phyloP scores from a whole-genome alignment of 192 early-diverging fungal species.

The Podila epicladia region DNA sequence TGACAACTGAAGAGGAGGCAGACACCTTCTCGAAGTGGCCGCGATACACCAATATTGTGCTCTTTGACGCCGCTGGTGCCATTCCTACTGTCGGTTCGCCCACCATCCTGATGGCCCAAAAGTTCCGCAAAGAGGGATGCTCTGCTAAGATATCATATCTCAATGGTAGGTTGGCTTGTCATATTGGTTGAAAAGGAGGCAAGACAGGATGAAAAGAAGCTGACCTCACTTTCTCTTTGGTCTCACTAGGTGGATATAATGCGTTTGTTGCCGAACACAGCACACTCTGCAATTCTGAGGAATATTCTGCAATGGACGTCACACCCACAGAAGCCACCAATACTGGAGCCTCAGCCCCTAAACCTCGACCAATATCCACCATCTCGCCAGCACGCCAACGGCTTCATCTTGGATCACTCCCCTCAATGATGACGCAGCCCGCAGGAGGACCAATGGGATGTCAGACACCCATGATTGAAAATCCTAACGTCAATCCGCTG shows the following conservation, averaged over 20 bases:
- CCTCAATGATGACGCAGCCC: conserved; percentile 39
- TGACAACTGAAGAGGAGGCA: conserved; percentile 62
- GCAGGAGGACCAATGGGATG: conserved; percentile 57
- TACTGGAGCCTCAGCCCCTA: not conserved
- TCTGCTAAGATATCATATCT: conserved; percentile 56
- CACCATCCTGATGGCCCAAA: conserved; percentile 64
- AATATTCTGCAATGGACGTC: not conserved
- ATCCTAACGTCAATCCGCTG: conserved; percentile 65
- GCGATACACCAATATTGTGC: conserved; percentile 64
- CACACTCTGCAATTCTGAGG: conserved; percentile 37
- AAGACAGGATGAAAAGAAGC: not conserved
- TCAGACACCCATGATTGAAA: conserved; percentile 67
- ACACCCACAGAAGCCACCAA: not conserved
- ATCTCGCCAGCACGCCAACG: conserved; percentile 34
- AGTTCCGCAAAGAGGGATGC: conserved; percentile 66
- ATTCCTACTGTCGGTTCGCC: conserved; percentile 58
- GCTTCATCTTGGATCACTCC: conserved; percentile 28
- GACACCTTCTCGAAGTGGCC: conserved; percentile 63
- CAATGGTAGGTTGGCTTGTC: conserved; percentile 44
- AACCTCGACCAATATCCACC: conserved; percentile 14
- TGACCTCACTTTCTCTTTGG: conserved; percentile 4
- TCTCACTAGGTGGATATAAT: conserved; percentile 59
- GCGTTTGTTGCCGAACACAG: conserved; percentile 37
- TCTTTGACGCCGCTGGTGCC: conserved; percentile 73
- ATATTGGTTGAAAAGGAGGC: not conserved